Conservation (phyloP, 805 yeast species). For the Wickerhamiella alocasiicola region DNA sequence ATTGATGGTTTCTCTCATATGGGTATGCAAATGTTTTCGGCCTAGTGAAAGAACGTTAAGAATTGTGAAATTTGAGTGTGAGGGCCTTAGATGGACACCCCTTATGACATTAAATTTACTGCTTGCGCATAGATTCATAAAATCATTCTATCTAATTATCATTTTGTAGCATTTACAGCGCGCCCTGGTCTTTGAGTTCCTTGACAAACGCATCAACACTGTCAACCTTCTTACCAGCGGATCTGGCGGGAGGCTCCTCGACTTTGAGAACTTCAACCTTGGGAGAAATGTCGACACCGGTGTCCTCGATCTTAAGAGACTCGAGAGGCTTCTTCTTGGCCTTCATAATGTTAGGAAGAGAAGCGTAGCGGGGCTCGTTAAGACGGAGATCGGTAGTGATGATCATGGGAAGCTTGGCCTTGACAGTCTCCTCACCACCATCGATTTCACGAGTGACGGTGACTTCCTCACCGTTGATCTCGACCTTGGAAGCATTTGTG, state of each 20-base stretch:
- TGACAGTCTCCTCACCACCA: slow-evolving; percentile 80
- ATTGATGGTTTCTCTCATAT: too few relatives aligned
- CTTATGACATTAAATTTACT: too few relatives aligned
- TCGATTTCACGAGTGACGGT: slow-evolving; percentile 86
- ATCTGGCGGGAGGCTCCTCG: slow-evolving; percentile 74
- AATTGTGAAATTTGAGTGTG: too few relatives aligned
- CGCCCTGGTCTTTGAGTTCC: slow-evolving; percentile 61
- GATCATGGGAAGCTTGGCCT: slow-evolving; percentile 68
- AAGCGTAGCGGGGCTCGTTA: slow-evolving; percentile 92
- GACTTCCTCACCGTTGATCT: slow-evolving; percentile 37
- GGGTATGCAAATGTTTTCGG: too few relatives aligned
- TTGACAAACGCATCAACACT: slow-evolving; percentile 70
- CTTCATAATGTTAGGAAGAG: slow-evolving; percentile 93
- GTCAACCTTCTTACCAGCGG: slow-evolving; percentile 69
- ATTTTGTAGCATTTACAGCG: slow-evolving; percentile 2
- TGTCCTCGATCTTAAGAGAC: slow-evolving; percentile 48
- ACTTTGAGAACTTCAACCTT: slow-evolving; percentile 61
- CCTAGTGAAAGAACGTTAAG: too few relatives aligned
- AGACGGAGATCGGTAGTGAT: slow-evolving; percentile 88
- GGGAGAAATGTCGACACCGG: slow-evolving; percentile 51
- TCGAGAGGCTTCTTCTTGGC: slow-evolving; percentile 93
- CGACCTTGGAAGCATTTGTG: slow-evolving; percentile 83
- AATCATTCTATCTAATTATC: too few relatives aligned
- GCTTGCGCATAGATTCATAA: too few relatives aligned
- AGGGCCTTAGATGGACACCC: too few relatives aligned